Base-by-base conservation (phyloP, 2,329 filamentous ascomycete genomes). In the Claviceps maximensis region DNA sequence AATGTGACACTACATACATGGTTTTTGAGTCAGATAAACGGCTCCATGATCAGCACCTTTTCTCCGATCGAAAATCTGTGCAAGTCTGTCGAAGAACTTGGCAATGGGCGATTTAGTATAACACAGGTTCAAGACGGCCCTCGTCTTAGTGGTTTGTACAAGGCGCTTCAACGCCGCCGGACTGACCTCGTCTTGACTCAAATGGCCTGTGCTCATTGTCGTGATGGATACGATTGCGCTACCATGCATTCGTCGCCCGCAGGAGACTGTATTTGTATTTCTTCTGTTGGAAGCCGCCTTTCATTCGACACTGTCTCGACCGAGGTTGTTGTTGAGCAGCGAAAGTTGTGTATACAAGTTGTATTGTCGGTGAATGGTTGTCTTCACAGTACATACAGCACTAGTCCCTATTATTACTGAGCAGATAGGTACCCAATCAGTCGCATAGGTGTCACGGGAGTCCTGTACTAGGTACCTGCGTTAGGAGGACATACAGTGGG, bases 1-100 rank as follows among this genome's bases (percentile, higher is more conserved):
- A 21, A 21, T 50, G 21, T n/a, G 17, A 47, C 44, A 7, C 13
- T 12, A 64, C 77, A 57, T 74, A 87, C 85, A 69, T 70, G 86
- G 78, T 66, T 91, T 91, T 65, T 94, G 87, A 50, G 79, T 84
- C 54, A 94, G 73, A 67, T 80, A 84, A 58, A 94, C 74, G 50
- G 82, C 81, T 61, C 86, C 86, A 67, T 89, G 84, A 61, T 84
- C 79, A 65, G 83, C 83, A 62, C 78, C 74, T 63, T 84, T 84
- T 56, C 78, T 78, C 58, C 75, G 68, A 56, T 79, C 74, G 69
- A 93, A 86, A 58, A 91, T 80, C 61, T 82, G 74, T 50, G 73
- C 71, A 58, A 91, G 77, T 63, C 77, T 77, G 57, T 73, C 70
- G 70, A 91, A 89, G 76, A 91, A 91, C 86, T 90, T 62, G 21